Base-by-base conservation (phyloP, 768 basidiomycete species). In the Cyathus striatus region DNA sequence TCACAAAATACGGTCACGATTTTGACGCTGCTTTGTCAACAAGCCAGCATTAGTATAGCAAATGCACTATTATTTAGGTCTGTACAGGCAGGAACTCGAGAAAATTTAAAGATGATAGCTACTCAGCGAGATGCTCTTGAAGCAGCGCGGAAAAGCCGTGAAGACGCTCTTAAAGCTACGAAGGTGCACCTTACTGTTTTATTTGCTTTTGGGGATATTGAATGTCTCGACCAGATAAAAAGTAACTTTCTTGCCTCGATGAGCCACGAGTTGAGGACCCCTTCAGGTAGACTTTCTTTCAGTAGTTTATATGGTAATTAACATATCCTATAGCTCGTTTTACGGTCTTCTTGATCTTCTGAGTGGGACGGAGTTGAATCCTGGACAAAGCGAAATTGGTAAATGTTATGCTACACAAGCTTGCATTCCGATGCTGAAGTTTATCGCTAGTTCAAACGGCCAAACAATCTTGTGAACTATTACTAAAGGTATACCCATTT, bases 51-150 rank as follows among this genome's bases (percentile, higher is more conserved):
- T 44, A 83, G 83, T 35, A 81, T 88, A 27, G 71, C 83, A 3
- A 88, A 86, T 56, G 82, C 83, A 1, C 62, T 85, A n/a, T 62
- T 86, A 38, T 86, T 86, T 63, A 75, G 79, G 23, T 84, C 83
- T 2, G 83, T 88, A 1, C 83, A 86, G 52, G 72, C 81, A 1
- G 83, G 84, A 16, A 86, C 84, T 2, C 68, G 76, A 49, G 83
- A 85, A 52, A 88, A 88, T 51, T 54, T 86, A 47, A 83, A 81
- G 63, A 85, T 85, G 82, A 86, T 88, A 47, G 69, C 82, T n/a
- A 66, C 76, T 3, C 84, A 88, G 49, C 67, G 73, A 24, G 78
- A 83, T 17, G 84, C 84, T 5, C 58, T 86, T 3, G 84, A 86
- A 55, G 78, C 77, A 23, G 84, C 84, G 7, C 69, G 83, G 38